These are phyloP conservation scores for Penicillium sp. DNA, from an alignment of 2,329 filamentous ascomycete species.

Conservation along the genomic window DNA sequence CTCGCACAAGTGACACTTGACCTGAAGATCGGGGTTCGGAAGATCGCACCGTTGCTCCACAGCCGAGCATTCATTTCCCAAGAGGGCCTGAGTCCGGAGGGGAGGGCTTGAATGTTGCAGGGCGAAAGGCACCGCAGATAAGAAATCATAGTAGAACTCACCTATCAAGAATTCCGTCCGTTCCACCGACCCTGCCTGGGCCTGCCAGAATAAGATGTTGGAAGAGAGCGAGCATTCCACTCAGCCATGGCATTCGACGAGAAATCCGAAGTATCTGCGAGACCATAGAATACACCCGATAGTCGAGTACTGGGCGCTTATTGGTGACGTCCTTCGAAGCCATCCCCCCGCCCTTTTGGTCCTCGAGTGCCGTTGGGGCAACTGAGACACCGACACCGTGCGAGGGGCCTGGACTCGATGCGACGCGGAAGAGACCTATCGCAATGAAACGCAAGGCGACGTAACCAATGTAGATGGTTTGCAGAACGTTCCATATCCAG, in stretches of 20 bases:
- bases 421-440: slow-evolving; percentile 65
- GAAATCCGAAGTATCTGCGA: slow-evolving; percentile 73
- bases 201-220: slow-evolving; percentile 74
- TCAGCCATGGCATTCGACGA: slow-evolving; percentile 87
- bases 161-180: slow-evolving; percentile 84
- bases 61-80: slow-evolving; percentile 22
- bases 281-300: slow-evolving; percentile 74
- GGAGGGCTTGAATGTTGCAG: slow-evolving; percentile 9
- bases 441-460: slow-evolving; percentile 67
- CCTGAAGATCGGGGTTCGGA: slow-evolving; percentile 35
- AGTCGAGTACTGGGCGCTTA: slow-evolving; percentile 68
- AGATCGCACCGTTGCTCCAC: slow-evolving; percentile 35
- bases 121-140: slow-evolving; percentile 1
- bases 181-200: slow-evolving; percentile 71
- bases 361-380: slow-evolving; percentile 25
- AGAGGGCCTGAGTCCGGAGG: slow-evolving; percentile 15
- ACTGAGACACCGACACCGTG: slow-evolving; percentile 29
- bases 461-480: slow-evolving; percentile 54
- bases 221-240: slow-evolving; percentile 70
- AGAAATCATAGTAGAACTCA: slow-evolving; percentile 56
- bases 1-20: slow-evolving; percentile 28
- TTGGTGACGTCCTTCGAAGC: slow-evolving; percentile 30
- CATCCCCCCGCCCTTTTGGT: slow-evolving; percentile 30
- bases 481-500: slow-evolving; percentile 55
- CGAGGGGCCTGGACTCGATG: slow-evolving; percentile 57